Conservation (phyloP, 495 filamentous ascomycete genomes). For the Letharia columbiana region DNA sequence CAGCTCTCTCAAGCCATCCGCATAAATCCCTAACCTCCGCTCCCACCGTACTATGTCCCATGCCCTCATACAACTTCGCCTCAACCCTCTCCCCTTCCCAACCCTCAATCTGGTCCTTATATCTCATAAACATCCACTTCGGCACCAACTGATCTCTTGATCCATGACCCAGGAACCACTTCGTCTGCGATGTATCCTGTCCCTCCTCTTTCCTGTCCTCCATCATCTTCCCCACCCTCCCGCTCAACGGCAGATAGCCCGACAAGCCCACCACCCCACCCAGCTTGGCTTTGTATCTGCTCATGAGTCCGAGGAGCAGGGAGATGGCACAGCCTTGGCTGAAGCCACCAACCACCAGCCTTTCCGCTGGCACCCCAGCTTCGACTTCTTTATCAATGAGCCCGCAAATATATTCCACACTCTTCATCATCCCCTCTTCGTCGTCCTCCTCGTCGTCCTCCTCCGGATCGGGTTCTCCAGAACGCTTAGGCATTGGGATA, state of each 20-base stretch:
- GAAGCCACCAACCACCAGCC: conserved; percentile 39
- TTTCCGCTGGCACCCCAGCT: conserved; percentile 30
- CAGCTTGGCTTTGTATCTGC: conserved; percentile 29
- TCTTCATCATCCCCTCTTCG: conserved; percentile 31
- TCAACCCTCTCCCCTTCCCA: conserved; percentile 9
- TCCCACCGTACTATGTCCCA: conserved; percentile 11
- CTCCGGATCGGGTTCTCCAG: conserved; percentile 19
- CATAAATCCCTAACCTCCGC: conserved; percentile 12
- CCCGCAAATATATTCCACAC: conserved; percentile 32
- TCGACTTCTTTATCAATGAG: conserved; percentile 33
- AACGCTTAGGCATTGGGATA: conserved; percentile 23
- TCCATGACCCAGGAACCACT: conserved; percentile 13
- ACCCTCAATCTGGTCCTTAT: conserved; percentile 5
- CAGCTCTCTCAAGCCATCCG: conserved; percentile 5
- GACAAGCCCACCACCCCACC: conserved; percentile 34
- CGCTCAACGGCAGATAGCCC: conserved; percentile 33
- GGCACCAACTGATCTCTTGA: conserved; percentile 12
- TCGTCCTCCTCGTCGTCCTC: conserved; percentile 29
- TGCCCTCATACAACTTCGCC: conserved; percentile 13
- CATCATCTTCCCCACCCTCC: not conserved
- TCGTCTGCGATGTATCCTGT: not conserved
- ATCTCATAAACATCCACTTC: conserved; percentile 4
- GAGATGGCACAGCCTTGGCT: conserved; percentile 36
- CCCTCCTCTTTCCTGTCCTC: not conserved
- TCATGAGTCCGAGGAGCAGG: conserved; percentile 31